Percentiles rank a stretch among this genome's conserved stretches.
phyloP scores from a whole-genome alignment of 2,329 filamentous ascomycete species.

The Neonectria punicea region DNA sequence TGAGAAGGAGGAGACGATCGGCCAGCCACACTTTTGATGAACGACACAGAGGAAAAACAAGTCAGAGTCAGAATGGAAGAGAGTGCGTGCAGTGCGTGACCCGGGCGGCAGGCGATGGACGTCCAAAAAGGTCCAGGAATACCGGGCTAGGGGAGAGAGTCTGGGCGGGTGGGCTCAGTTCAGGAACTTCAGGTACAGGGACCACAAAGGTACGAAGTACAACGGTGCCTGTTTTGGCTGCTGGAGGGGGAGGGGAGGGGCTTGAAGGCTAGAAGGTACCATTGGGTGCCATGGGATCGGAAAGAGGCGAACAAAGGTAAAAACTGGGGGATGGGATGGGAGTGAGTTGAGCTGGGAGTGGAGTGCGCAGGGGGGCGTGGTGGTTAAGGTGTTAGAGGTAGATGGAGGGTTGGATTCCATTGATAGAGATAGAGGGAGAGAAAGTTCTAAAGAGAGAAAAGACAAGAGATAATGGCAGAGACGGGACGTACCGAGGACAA shows the following conservation, averaged over 20 bases:
- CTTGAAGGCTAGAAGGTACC: slow-evolving; percentile 14
- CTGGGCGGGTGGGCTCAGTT: slow-evolving; percentile 8
- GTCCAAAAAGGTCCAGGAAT: slow-evolving; percentile 6
- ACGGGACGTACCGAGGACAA: slow-evolving; percentile 11
- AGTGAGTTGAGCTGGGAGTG: background rate
- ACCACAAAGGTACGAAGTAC: background rate
- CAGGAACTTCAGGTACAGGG: slow-evolving; percentile 16
- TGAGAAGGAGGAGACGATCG: slow-evolving; percentile 9
- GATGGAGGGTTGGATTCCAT: background rate
- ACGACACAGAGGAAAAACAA: background rate
- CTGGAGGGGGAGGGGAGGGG: background rate
- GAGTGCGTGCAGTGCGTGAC: slow-evolving; percentile 1
- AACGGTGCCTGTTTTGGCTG: too few relatives aligned
- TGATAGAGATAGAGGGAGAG: background rate
- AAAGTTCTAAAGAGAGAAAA: background rate
- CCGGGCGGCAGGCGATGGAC: background rate
- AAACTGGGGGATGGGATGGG: background rate
- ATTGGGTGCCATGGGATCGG: slow-evolving; percentile 17
- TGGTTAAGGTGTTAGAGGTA: background rate
- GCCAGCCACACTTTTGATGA: slow-evolving; percentile 12
- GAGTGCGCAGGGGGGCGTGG: background rate
- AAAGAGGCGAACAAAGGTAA: background rate
- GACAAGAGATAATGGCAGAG: background rate
- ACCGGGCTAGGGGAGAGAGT: slow-evolving; percentile 6
- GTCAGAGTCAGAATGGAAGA: background rate